phyloP scores from a whole-genome alignment of 257 asterid genomes.

The Catharanthus roseus region DNA sequence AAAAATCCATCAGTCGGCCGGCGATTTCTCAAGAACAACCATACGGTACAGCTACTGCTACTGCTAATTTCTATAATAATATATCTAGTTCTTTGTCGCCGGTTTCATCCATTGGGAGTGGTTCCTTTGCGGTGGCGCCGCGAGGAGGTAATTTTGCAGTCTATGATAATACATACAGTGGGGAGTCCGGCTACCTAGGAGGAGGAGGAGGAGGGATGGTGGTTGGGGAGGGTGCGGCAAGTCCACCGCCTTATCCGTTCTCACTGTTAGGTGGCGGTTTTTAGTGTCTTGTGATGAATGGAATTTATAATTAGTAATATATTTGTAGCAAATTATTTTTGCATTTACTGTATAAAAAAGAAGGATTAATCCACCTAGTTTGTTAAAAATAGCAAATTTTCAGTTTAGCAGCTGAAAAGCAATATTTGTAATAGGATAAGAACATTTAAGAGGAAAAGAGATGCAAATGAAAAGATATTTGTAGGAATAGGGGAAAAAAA shows the following conservation, averaged over 20 bases:
- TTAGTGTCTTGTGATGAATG: conserved; percentile 13
- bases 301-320: not conserved
- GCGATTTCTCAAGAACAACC: conserved; percentile 16
- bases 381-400: not conserved
- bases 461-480: not conserved
- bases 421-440: not conserved
- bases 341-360: not conserved
- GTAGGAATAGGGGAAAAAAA: not conserved
- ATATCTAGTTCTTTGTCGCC: conserved; percentile 21
- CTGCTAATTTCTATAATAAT: too few species aligned
- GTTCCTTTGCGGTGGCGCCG: conserved; percentile 18
- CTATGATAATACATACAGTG: conserved; percentile 14
- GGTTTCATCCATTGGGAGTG: conserved; percentile 21
- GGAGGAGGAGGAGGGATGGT: conserved; percentile 27
- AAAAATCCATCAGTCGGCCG: conserved; percentile 13
- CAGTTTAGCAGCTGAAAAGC: not conserved
- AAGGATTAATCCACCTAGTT: not conserved
- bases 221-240: conserved; percentile 28
- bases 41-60: conserved; percentile 9
- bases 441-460: not conserved
- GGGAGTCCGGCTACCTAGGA: conserved; percentile 11
- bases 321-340: not conserved
- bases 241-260: conserved; percentile 54
- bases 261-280: conserved; percentile 52
- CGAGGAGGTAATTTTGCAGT: conserved; percentile 7